A percentile compares a stretch with the other conserved stretches of the same genome.
Evolutionary conservation across 2,329 filamentous ascomycete genomes (phyloP).

Genomic region (Diaporthe vaccinii): DNA sequence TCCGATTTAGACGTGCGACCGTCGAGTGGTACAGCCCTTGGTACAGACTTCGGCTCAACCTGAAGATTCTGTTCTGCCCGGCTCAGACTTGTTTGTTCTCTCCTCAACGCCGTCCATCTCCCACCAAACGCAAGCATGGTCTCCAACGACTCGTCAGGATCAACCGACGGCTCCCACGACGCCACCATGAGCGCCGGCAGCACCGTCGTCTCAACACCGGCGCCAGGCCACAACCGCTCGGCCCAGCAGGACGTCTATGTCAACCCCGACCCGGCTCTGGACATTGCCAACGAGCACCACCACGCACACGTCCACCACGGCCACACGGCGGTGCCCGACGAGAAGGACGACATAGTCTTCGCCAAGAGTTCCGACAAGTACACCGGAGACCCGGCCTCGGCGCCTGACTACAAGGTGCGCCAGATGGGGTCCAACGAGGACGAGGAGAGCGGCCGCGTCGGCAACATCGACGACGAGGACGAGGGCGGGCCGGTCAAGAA

Average conservation of each 20-base stretch:
- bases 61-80: neutral
- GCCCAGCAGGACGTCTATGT: slow-evolving; percentile 18
- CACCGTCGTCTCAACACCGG: neutral
- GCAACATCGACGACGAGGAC: slow-evolving; percentile 50
- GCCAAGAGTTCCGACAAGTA: slow-evolving; percentile 53
- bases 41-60: slow-evolving; percentile 16
- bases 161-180: slow-evolving; percentile 3
- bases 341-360: slow-evolving; percentile 62
- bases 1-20: slow-evolving; percentile 9
- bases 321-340: slow-evolving; percentile 49
- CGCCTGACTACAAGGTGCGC: slow-evolving; percentile 51
- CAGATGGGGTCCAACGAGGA: slow-evolving; percentile 37
- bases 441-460: slow-evolving; percentile 56
- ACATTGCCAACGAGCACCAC: slow-evolving; percentile 54
- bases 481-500: slow-evolving; percentile 44
- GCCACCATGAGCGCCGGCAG: neutral
- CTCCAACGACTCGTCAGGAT: slow-evolving; percentile 1
- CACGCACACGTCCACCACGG: slow-evolving; percentile 61
- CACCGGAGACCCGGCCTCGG: slow-evolving; percentile 50
- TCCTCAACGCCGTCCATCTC: neutral
- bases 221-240: slow-evolving; percentile 3
- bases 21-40: slow-evolving; percentile 2
- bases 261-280: slow-evolving; percentile 34
- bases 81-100: no score
- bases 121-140: neutral